Conservation (phyloP, 805 yeast species). For the Kodamaea lidongshanica region DNA sequence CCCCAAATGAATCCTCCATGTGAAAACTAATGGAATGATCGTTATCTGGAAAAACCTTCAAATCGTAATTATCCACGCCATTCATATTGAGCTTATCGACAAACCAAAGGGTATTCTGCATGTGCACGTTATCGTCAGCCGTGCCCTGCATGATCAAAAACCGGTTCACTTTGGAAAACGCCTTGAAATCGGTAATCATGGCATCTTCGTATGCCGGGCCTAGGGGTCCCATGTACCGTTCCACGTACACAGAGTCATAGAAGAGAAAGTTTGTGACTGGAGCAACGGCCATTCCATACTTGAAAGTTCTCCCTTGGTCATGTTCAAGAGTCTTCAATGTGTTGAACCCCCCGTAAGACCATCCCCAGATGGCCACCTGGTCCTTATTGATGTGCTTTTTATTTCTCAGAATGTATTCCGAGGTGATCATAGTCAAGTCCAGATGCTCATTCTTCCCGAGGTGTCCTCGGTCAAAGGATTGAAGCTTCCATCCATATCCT, state of each 20-base stretch:
- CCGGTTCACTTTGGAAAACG: conserved; percentile 50
- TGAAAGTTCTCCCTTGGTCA: conserved; percentile 69
- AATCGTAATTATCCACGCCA: conserved; percentile 68
- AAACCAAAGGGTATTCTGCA: conserved; percentile 78
- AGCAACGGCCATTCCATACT: conserved; percentile 91
- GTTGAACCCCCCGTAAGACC: conserved; percentile 96
- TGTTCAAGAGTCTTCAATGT: conserved; percentile 84
- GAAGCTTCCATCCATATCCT: conserved; percentile 65
- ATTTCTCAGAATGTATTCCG: conserved; percentile 42
- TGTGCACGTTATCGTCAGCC: conserved; percentile 95
- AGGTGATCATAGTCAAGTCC: conserved; percentile 51
- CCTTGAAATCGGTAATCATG: conserved; percentile 50
- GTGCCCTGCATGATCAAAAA: conserved; percentile 92
- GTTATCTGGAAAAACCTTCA: conserved; percentile 88
- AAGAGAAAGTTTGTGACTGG: conserved; percentile 94
- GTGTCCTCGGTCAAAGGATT: conserved; percentile 47
- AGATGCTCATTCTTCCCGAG: conserved; percentile 76
- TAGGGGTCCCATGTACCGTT: conserved; percentile 74
- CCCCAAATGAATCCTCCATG: conserved; percentile 68
- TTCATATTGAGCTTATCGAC: conserved; percentile 64
- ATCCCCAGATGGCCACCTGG: conserved; percentile 88
- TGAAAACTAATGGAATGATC: conserved; percentile 79
- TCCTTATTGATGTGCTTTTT: conserved; percentile 47
- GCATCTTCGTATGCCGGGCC: conserved; percentile 17
- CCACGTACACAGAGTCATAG: conserved; percentile 92